Conservation (phyloP, 1,139 yeast species). For the Eremothecium sinecaudum region DNA sequence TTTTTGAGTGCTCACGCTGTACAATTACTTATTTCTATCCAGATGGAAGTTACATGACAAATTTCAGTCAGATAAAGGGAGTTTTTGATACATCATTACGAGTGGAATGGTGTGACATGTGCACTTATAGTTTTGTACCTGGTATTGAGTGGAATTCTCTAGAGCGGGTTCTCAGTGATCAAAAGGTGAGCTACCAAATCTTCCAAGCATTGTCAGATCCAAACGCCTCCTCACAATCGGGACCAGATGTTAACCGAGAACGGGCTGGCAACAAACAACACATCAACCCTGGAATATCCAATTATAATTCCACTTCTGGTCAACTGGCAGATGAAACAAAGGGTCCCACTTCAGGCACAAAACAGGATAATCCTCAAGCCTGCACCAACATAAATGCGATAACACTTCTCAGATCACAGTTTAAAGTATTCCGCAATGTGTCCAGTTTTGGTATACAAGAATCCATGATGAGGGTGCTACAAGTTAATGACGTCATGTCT, state of each 20-base stretch:
- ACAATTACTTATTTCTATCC: conserved; percentile 45
- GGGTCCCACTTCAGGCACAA: too few relatives aligned
- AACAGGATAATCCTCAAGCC: conserved; percentile 3
- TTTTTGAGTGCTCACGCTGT: conserved; percentile 52
- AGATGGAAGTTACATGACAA: conserved; percentile 63
- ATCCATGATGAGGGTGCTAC: conserved; percentile 57
- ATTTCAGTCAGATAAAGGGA: conserved; percentile 50
- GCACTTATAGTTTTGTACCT: conserved; percentile 38
- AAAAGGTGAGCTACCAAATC: conserved; percentile 16
- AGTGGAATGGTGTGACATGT: conserved; percentile 65
- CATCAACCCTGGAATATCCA: conserved; percentile 1
- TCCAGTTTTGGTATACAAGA: conserved; percentile 56
- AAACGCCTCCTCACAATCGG: not conserved
- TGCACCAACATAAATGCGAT: conserved; percentile 20
- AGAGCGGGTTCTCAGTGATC: conserved; percentile 28
- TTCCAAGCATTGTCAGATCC: conserved; percentile 7
- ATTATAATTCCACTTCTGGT: not conserved
- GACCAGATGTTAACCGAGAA: too few relatives aligned
- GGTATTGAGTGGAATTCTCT: conserved; percentile 39
- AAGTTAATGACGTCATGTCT: conserved; percentile 69
- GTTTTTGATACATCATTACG: conserved; percentile 52
- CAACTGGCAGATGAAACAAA: too few relatives aligned
- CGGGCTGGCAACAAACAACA: not conserved
- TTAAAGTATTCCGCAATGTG: conserved; percentile 35
- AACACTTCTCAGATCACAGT: conserved; percentile 30